A percentile compares a stretch with the other conserved stretches of the same genome.
Conservation (phyloP, 176 grass and related monocot genomes). For the Eleusine coracana region DNA sequence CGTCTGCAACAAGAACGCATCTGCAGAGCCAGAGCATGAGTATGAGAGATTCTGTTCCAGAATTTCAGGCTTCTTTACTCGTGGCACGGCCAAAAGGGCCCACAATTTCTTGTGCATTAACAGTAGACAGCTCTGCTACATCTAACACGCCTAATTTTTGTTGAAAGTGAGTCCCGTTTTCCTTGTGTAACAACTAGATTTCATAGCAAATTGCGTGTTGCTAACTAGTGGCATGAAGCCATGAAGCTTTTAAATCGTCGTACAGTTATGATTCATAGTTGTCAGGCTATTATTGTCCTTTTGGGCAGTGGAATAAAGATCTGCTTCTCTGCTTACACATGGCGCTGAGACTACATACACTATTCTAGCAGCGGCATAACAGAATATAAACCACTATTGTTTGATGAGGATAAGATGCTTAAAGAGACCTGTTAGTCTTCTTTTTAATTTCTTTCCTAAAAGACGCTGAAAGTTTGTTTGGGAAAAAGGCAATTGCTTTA, state of each 20-base stretch:
- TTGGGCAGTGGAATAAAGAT: neutral
- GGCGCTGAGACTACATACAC: neutral
- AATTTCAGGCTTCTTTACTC: neutral
- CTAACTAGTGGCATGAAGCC: neutral
- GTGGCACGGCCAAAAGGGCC: neutral
- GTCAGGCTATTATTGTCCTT: neutral
- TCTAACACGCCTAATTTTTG: neutral
- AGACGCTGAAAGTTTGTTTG: neutral
- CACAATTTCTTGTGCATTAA: neutral
- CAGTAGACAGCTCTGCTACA: neutral
- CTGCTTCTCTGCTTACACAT: neutral
- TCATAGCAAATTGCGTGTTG: neutral
- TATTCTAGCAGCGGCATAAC: neutral
- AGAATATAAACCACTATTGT: neutral
- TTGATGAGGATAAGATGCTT: constrained; percentile 25
- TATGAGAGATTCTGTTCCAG: neutral
- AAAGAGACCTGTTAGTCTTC: neutral
- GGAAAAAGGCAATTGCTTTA: neutral
- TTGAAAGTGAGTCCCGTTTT: neutral
- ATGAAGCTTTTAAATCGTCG: neutral
- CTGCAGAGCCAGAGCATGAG: neutral
- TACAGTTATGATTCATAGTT: neutral
- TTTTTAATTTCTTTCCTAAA: neutral
- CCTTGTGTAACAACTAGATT: no score
- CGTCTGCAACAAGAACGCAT: neutral